A percentile compares a stretch with the other conserved stretches of the same genome.
Conservation (phyloP, 164 flowering plant species). For the Akebia trifoliata region DNA sequence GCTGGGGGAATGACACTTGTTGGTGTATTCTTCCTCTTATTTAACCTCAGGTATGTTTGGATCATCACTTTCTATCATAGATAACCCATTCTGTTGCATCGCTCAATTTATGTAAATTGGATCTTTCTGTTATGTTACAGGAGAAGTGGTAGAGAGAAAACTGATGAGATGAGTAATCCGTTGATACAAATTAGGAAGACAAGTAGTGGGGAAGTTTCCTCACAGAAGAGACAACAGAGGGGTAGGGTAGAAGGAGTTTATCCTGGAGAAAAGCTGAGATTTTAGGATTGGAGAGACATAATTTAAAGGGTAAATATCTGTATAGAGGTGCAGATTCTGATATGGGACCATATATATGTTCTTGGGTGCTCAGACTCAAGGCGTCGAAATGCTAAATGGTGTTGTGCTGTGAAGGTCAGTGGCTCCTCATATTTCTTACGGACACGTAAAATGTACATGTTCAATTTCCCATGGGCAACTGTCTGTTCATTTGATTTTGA, state of each 20-base stretch:
- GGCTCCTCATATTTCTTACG: too few relatives aligned
- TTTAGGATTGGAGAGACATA: constrained; percentile 6
- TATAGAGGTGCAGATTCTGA: too few relatives aligned
- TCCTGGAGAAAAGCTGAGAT: constrained; percentile 29
- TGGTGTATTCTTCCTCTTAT: constrained; percentile 33
- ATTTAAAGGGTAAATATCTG: neutral
- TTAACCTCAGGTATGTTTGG: constrained; percentile 38
- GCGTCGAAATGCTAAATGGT: too few relatives aligned
- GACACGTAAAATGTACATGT: too few relatives aligned
- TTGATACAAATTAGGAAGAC: constrained; percentile 13
- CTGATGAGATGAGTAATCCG: neutral
- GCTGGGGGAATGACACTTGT: constrained; percentile 40
- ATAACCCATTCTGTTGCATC: neutral
- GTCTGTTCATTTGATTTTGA: too few relatives aligned
- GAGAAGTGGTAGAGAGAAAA: constrained; percentile 15
- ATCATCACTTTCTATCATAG: neutral
- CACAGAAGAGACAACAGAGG: constrained; percentile 8
- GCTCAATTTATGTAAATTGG: neutral
- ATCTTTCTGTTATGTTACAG: constrained; percentile 7
- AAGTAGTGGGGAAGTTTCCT: constrained; percentile 1
- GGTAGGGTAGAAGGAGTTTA: constrained; percentile 16
- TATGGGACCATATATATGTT: too few relatives aligned
- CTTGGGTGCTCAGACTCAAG: too few relatives aligned
- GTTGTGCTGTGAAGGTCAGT: too few relatives aligned
- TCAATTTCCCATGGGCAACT: too few relatives aligned